Evolutionary conservation across 2,329 filamentous ascomycete species (phyloP).

Genomic region (Neocucurbitaria cava): DNA sequence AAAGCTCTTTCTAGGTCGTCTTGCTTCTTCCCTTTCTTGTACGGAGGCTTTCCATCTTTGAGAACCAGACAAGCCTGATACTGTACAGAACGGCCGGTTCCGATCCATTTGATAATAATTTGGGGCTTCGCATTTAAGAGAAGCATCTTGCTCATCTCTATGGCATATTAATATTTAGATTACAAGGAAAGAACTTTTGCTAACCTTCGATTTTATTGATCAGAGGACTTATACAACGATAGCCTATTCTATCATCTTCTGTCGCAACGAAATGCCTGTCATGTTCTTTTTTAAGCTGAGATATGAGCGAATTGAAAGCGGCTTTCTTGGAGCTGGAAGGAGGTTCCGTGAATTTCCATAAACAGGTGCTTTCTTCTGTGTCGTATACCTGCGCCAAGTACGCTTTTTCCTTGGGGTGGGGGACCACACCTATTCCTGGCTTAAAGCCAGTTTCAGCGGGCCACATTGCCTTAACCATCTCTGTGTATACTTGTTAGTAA

Average conservation of each 20-base stretch:
- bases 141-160: not conserved
- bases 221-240: not conserved
- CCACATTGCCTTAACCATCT: not conserved
- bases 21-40: too few species aligned
- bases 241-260: too few species aligned
- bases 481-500: not conserved
- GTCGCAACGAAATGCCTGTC: too few species aligned
- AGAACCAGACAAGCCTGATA: not conserved
- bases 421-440: not conserved
- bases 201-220: not conserved
- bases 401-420: not conserved
- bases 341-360: too few species aligned
- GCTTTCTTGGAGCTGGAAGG: too few species aligned
- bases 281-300: too few species aligned
- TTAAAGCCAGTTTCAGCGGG: not conserved
- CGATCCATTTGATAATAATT: too few species aligned
- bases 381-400: not conserved
- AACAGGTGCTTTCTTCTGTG: not conserved
- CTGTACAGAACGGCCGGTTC: not conserved
- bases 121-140: not conserved
- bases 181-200: not conserved
- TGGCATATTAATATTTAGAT: not conserved
- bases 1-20: too few species aligned
- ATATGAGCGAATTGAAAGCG: too few species aligned
- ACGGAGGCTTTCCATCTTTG: not conserved